Evolutionary conservation across 768 basidiomycete species (phyloP).

Genomic region (Auricularia sp.): DNA sequence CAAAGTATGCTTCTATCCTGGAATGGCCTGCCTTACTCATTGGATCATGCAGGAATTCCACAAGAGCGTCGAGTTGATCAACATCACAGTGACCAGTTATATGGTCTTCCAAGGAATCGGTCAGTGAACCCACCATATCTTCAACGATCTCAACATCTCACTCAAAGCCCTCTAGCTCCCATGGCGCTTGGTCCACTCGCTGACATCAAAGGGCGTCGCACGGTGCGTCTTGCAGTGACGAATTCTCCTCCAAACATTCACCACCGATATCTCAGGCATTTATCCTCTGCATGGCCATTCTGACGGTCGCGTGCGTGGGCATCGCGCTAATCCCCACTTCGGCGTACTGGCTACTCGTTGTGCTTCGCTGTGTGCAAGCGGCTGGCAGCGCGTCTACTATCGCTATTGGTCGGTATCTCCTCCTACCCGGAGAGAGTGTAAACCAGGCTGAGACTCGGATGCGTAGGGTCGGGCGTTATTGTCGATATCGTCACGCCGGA

Average conservation of each 20-base stretch:
- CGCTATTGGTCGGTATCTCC: conserved; percentile 11
- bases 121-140: conserved; percentile 17
- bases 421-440: conserved; percentile 1
- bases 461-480: conserved; percentile 60
- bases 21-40: not conserved
- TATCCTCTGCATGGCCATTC: conserved; percentile 49
- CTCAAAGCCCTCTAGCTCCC: conserved; percentile 22
- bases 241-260: not conserved
- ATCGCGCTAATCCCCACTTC: conserved; percentile 44
- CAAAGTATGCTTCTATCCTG: not conserved
- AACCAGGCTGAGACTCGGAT: conserved; percentile 16
- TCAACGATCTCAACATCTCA: not conserved
- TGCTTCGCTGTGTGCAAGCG: conserved; percentile 70
- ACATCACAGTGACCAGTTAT: conserved; percentile 71
- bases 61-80: conserved; percentile 60
- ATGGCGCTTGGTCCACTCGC: conserved; percentile 59
- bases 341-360: conserved; percentile 68
- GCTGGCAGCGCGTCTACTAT: conserved; percentile 71
- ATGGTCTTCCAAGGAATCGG: conserved; percentile 58
- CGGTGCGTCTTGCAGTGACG: conserved; percentile 20
- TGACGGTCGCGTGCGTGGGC: conserved; percentile 56
- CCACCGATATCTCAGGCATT: conserved; percentile 23
- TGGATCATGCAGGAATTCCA: conserved; percentile 34
- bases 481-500: conserved; percentile 63
- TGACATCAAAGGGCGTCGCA: conserved; percentile 54